Evolutionary conservation across 2,329 filamentous ascomycete genomes (phyloP), one percentile per base, ranked within the genome.

Genomic region (Colletotrichum sidae): DNA sequence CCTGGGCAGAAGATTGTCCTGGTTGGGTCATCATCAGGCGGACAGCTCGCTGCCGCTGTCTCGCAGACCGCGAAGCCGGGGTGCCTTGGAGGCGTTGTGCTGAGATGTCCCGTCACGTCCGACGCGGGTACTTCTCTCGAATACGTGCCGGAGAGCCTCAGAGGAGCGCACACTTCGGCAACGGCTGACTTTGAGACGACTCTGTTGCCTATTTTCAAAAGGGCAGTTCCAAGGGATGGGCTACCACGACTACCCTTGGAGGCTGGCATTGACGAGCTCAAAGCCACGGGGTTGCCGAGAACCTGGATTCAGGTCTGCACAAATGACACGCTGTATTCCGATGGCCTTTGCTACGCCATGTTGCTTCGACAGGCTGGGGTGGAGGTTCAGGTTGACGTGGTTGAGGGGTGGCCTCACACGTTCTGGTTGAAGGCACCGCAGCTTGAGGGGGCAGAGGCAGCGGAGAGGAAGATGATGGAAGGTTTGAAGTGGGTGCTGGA

Each of bases 251-350:
- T 84, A 69, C 82, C 82, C 8, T 69, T 84, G 5, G 83, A 83
- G 69, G 74, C 72, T 1, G 55, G 60, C 0, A 25, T 50, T 7
- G 68, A 72, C 13, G 70, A 74, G 11, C 52, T 84, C 46, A 58
- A 68, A 6, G 72, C 65, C 3, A 71, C 79, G 67, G 72, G 63
- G 2, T 70, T 80, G 67, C 78, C 80, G 60, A 73, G 76, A 61
- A 81, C 80, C 49, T 86, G 80, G 78, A 77, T 85, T 13, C 83
- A 86, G 73, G 72, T 84, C 5, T 80, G 79, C 63, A 82, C 80
- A 8, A 85, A 85, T 56, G 83, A 86, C 67, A 78, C 79, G 45
- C 76, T 84, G 65, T 85, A 84, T 71, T 82, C 80, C 17, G 83
- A 86, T 70, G 83, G 83, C 9, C 67, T 83, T 8, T 85, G 83